Percentiles rank a stretch among this genome's conserved stretches.
Conservation (phyloP, 305 asterid species). For the Fraxinus nigra region DNA sequence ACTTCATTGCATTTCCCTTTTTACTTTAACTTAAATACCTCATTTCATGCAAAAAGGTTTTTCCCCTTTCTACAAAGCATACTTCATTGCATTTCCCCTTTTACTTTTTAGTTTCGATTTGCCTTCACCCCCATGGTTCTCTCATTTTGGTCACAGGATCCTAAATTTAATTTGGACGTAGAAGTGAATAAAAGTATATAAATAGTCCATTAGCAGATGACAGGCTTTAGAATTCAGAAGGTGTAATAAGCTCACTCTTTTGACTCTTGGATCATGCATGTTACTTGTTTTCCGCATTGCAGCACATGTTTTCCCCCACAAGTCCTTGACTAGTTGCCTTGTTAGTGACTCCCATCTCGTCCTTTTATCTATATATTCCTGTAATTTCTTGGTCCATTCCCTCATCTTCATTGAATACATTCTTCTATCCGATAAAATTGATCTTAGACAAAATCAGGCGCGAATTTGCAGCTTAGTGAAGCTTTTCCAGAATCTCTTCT, state of each 20-base stretch:
- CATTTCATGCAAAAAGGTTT: background rate
- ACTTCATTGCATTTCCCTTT: background rate
- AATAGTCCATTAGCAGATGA: background rate
- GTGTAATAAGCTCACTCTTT: background rate
- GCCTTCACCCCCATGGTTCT: background rate
- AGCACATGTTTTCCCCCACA: background rate
- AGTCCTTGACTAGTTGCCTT: background rate
- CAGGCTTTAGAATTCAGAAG: background rate
- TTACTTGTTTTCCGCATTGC: background rate
- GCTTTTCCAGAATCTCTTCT: background rate
- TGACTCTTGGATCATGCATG: background rate
- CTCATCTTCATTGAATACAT: background rate
- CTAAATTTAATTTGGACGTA: background rate
- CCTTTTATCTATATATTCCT: background rate
- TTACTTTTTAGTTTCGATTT: slow-evolving; percentile 25
- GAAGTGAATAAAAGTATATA: background rate
- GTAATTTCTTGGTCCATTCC: background rate
- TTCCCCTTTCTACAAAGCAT: background rate
- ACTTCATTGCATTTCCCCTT: background rate
- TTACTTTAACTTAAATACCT: slow-evolving; percentile 12
- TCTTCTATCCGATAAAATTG: background rate
- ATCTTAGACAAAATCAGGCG: background rate
- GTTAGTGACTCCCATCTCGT: background rate
- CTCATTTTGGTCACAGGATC: background rate
- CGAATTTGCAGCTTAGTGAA: background rate